These are phyloP conservation scores for Emericellopsis atlantica DNA, from an alignment of 2,329 filamentous ascomycete species.

Conservation along the genomic window DNA sequence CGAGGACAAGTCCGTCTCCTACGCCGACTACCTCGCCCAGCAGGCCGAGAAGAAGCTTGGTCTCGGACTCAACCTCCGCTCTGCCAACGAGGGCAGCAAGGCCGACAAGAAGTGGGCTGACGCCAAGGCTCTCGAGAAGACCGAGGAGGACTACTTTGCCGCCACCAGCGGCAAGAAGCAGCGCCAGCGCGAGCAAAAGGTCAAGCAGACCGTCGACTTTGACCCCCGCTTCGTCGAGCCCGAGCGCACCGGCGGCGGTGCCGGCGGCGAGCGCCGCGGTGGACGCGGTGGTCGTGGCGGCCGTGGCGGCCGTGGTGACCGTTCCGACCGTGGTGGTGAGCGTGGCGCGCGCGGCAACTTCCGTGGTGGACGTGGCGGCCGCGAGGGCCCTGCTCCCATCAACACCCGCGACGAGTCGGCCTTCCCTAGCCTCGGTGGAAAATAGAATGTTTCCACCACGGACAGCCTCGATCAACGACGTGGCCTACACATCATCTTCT, in stretches of 20 bases:
- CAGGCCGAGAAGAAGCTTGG: slow-evolving; percentile 62
- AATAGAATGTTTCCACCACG: slow-evolving; percentile 16
- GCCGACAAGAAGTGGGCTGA: slow-evolving; percentile 84
- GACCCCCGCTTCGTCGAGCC: slow-evolving; percentile 73
- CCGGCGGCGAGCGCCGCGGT: slow-evolving; percentile 39
- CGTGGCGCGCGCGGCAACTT: slow-evolving; percentile 31
- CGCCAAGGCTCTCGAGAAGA: slow-evolving; percentile 60
- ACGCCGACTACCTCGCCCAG: slow-evolving; percentile 73
- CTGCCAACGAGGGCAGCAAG: slow-evolving; percentile 86
- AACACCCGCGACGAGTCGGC: slow-evolving; percentile 45
- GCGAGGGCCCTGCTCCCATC: slow-evolving; percentile 34
- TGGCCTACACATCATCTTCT: background rate
- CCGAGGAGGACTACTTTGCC: slow-evolving; percentile 66
- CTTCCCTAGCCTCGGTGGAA: slow-evolving; percentile 48
- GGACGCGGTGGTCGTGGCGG: slow-evolving; percentile 35
- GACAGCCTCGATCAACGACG: no score
- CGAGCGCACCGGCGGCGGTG: slow-evolving; percentile 41
- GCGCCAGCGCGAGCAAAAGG: slow-evolving; percentile 82
- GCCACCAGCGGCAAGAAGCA: slow-evolving; percentile 62
- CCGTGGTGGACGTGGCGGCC: slow-evolving; percentile 27
- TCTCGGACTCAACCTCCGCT: slow-evolving; percentile 60
- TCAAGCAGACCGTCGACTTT: slow-evolving; percentile 81
- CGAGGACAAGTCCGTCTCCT: slow-evolving; percentile 84
- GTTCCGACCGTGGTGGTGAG: slow-evolving; percentile 31
- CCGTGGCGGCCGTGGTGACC: slow-evolving; percentile 24